phyloP scores from a whole-genome alignment of 2,329 filamentous ascomycete genomes.

The Colletotrichum lupini region DNA sequence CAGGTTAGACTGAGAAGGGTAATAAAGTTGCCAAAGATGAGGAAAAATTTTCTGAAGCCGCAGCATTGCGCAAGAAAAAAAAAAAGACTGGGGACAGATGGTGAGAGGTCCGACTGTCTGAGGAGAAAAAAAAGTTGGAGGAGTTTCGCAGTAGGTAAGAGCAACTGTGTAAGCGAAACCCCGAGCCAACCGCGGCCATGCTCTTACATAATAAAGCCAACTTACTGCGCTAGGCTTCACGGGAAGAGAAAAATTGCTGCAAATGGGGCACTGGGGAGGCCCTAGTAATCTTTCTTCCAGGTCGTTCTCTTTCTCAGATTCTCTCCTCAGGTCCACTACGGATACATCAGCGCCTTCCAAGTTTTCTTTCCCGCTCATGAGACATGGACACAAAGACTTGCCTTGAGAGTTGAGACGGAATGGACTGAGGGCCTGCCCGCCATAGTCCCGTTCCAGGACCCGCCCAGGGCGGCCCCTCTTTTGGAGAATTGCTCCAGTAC shows the following conservation, averaged over 20 bases:
- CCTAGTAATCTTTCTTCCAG: neutral
- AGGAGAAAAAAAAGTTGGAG: neutral
- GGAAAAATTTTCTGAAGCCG: conserved; percentile 36
- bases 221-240: conserved; percentile 4
- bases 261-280: conserved; percentile 8
- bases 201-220: conserved; percentile 36
- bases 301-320: too few relatives aligned
- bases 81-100: conserved; percentile 28
- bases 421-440: neutral
- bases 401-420: neutral
- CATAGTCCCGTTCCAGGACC: neutral
- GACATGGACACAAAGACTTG: neutral
- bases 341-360: neutral
- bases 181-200: conserved; percentile 33
- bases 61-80: conserved; percentile 11
- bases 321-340: neutral
- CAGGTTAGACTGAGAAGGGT: neutral
- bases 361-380: neutral
- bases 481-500: neutral
- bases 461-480: neutral
- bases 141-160: conserved; percentile 30
- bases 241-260: neutral
- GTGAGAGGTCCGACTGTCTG: conserved; percentile 10
- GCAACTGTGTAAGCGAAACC: conserved; percentile 20
- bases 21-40: conserved; percentile 34